Evolutionary conservation across 306 rosid genomes (phyloP), one percentile per base, ranked within the genome.

Genomic region (Myrica gale): DNA sequence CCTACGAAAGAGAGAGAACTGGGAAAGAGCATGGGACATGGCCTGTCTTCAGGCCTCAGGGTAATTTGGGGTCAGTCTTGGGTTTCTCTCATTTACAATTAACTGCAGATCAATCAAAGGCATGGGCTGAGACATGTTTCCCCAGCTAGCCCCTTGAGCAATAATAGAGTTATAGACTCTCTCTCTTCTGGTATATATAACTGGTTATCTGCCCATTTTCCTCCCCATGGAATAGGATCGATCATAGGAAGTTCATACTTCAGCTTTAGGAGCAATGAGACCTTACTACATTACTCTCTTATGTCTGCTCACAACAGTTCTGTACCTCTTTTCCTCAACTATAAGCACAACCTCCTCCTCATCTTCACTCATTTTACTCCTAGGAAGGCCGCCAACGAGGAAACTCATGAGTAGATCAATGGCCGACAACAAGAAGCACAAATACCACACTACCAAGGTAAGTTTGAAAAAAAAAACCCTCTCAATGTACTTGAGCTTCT

Each of bases 151-250:
- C 85, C 83, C 90, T 68, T 77, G 53, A 86, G 79, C 93, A 89
- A 90, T 90, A 86, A 90, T 90, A 87, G 87, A 89, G 88, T 90
- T 85, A 90, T 90, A 87, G 88, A 41, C 37, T 45, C 51, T 37
- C 78, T 75, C 58, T 26, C 81, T 57, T 72, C 69, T 32, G 37
- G 2, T 32, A 32, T 32, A 84, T 92, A 86, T 86, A 87, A 82
- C 71, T 76, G 68, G 81, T 17, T 56, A 77, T 80, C 84, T 83
- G 81, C 71, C 58, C 60, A 79, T 79, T 73, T 70, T 72, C 53
- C 5, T 9, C 62, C 80, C 75, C 50, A 81, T 67, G 81, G 74
- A 56, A 69, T 42, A 71, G 79, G 60, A 77, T 32, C 37, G 37
- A 32, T 32, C 37, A 32, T 32, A 32, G 37, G 37, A 80, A 76